Evolutionary conservation across 164 flowering plant species (phyloP), one percentile per base, ranked within the genome.

Genomic region (Protea cynaroides): DNA sequence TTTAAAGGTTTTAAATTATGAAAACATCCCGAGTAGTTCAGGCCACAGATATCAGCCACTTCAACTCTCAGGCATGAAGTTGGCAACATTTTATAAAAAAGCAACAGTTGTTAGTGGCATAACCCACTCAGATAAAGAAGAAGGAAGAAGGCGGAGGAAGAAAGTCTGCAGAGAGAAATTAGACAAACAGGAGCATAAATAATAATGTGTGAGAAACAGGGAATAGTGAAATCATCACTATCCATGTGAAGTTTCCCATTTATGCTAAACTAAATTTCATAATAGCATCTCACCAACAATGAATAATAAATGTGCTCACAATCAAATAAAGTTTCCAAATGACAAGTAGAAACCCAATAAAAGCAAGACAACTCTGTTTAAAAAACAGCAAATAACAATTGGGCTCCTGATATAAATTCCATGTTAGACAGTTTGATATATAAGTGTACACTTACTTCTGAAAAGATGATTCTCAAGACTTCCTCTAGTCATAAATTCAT

Each of bases 391-490:
- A 29, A 29, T 29, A 29, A 19, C 6, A 29, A 7, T 47, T 25
- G 36, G 15, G 12, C 7, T 59, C 5, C 18, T n/a, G n/a, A 11
- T 2, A 0, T 59, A 13, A 29, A 29, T 38, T 4, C 63, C 1
- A 19, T 4, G 21, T 22, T 19, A 11, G 50, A 40, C 13, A 40
- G 40, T 38, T 10, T 7, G 1, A 22, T 43, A 1, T 10, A 21
- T 25, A 56, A 21, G 25, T 54, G 25, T 25, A 11, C 23, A 83
- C 96, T 85, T 74, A 92, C 98, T 88, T 82, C 96, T 80, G 62
- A 92, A 92, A 47, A 90, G 93, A 81, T 92, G 98, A 55, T 92
- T 92, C 80, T 92, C 96, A 63, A 92, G 96, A 72, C 98, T 92
- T 72, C 98, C 98, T 44, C 98, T 87, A 6, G 89, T 80, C 96